Conservation (phyloP, 2,329 filamentous ascomycete genomes). For the Stemphylium lycopersici region DNA sequence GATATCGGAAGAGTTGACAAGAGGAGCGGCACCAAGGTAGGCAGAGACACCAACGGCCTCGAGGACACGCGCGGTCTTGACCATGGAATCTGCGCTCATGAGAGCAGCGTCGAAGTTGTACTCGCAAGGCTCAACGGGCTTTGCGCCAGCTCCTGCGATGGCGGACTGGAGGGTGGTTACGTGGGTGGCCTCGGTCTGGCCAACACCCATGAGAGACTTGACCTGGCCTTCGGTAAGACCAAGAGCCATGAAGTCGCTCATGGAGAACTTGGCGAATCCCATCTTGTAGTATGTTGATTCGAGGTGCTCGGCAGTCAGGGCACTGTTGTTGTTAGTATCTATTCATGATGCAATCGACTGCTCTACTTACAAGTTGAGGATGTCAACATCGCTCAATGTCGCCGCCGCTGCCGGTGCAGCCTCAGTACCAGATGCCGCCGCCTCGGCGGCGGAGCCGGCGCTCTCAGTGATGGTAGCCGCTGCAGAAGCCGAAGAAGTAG, state of each 20-base stretch:
- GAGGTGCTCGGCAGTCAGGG: conserved; percentile 75
- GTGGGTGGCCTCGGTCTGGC: conserved; percentile 67
- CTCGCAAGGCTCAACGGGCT: conserved; percentile 71
- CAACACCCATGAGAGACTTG: conserved; percentile 66
- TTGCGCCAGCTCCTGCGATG: conserved; percentile 66
- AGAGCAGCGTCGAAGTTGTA: conserved; percentile 70
- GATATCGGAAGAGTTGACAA: conserved; percentile 65
- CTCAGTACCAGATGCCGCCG: conserved; percentile 24
- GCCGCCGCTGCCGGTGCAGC: conserved; percentile 31
- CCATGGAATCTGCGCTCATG: conserved; percentile 69
- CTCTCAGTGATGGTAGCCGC: conserved; percentile 15
- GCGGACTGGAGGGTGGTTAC: conserved; percentile 65
- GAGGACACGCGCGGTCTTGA: conserved; percentile 71
- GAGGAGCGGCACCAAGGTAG: conserved; percentile 71
- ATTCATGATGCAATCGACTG: conserved; percentile 18
- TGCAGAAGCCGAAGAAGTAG: conserved; percentile 10
- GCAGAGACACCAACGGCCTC: conserved; percentile 78
- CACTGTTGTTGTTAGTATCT: conserved; percentile 56
- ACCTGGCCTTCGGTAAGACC: conserved; percentile 64
- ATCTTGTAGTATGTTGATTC: conserved; percentile 75
- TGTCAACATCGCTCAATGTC: conserved; percentile 57
- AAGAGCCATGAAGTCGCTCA: conserved; percentile 67
- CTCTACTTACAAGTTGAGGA: conserved; percentile 59
- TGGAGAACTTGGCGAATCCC: conserved; percentile 71
- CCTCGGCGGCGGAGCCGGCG: conserved; percentile 19